Conservation (phyloP, 2,329 filamentous ascomycete genomes). For the Aspergillus ruber region DNA sequence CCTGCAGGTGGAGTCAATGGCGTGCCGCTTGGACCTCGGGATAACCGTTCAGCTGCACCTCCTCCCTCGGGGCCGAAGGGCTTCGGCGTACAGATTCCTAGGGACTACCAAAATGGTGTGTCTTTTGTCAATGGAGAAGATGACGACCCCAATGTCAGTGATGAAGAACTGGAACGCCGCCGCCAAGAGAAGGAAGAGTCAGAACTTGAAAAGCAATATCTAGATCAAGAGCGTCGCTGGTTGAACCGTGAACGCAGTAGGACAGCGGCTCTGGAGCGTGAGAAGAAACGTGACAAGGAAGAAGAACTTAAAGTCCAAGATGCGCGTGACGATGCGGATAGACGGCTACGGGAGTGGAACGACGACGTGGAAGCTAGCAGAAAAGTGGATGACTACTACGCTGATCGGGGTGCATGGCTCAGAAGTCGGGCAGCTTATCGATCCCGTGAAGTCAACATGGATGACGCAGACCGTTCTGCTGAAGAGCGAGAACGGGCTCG, state of each 20-base stretch:
- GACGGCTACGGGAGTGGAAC: conserved; percentile 74
- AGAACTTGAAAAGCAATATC: conserved; percentile 72
- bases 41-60: conserved; percentile 57
- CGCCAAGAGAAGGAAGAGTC: conserved; percentile 63
- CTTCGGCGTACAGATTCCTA: conserved; percentile 57
- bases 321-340: conserved; percentile 60
- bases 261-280: conserved; percentile 76
- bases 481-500: conserved; percentile 70
- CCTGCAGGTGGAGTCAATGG: conserved; percentile 62
- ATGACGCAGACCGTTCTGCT: conserved; percentile 73
- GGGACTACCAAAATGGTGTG: conserved; percentile 70
- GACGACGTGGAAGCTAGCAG: conserved; percentile 74
- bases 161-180: conserved; percentile 74
- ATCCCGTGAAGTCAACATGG: conserved; percentile 65
- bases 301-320: conserved; percentile 62
- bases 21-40: conserved; percentile 68
- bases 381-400: conserved; percentile 75
- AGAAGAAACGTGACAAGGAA: conserved; percentile 71
- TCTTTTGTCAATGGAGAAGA: conserved; percentile 72
- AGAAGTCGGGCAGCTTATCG: conserved; percentile 71
- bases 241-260: conserved; percentile 79
- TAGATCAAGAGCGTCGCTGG: conserved; percentile 85
- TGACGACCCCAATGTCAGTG: conserved; percentile 80
- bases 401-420: conserved; percentile 77
- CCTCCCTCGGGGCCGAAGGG: conserved; percentile 68